Conservation (phyloP, 495 filamentous ascomycete species). For the Pseudotulostoma volvatum region DNA sequence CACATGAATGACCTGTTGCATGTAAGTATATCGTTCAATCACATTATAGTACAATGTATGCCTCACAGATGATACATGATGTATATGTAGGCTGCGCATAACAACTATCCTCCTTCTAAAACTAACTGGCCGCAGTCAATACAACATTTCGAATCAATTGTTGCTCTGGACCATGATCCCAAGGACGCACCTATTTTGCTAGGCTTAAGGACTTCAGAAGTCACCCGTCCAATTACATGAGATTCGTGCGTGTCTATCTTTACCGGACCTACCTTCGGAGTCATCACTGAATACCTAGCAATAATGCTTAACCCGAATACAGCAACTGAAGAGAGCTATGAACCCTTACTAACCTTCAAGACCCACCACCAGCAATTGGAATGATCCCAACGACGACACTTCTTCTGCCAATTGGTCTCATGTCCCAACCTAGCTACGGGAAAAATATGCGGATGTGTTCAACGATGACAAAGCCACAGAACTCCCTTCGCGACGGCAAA, state of each 20-base stretch:
- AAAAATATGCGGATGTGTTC: not conserved
- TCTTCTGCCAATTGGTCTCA: too few species aligned
- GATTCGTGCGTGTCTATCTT: not conserved
- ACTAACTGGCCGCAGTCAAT: too few species aligned
- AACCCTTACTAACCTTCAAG: not conserved
- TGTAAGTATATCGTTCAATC: too few species aligned
- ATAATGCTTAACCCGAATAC: not conserved
- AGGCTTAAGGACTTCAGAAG: not conserved
- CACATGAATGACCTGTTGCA: too few species aligned
- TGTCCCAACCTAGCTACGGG: too few species aligned
- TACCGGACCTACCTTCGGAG: not conserved
- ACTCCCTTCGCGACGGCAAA: not conserved
- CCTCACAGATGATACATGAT: too few species aligned
- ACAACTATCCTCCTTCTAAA: too few species aligned
- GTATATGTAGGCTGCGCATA: too few species aligned
- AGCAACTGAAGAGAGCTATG: not conserved
- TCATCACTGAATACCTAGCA: not conserved
- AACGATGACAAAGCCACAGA: not conserved
- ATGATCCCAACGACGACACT: not conserved
- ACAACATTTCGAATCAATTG: too few species aligned
- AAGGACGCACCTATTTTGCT: not conserved
- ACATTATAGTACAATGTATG: too few species aligned
- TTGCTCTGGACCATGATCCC: not conserved
- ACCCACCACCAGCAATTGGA: slow-evolving; percentile 13
- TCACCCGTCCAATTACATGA: not conserved